phyloP scores from a whole-genome alignment of 768 basidiomycete species.

The Russula dissimulans region DNA sequence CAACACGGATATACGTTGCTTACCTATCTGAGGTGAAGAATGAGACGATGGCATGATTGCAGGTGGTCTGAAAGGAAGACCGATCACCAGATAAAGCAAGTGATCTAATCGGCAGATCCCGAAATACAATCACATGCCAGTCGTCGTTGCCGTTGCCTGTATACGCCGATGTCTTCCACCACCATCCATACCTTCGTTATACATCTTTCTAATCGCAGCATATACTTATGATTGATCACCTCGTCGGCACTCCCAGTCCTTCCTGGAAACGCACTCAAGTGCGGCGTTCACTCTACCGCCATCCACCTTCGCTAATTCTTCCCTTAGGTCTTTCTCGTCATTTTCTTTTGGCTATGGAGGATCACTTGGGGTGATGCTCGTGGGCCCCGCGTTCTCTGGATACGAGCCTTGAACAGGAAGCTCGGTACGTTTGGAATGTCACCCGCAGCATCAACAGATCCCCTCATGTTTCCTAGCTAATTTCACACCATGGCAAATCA shows the following conservation, averaged over 20 bases:
- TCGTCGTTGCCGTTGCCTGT: no score
- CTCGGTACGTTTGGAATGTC: slow-evolving; percentile 40
- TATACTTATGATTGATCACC: slow-evolving; percentile 79
- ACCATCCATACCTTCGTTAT: not conserved
- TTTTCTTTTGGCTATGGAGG: slow-evolving; percentile 86
- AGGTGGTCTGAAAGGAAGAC: not conserved
- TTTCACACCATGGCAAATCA: slow-evolving; percentile 96
- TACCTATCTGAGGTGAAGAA: slow-evolving; percentile 38
- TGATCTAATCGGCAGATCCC: no score
- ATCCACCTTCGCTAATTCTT: slow-evolving; percentile 1
- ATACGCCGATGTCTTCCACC: not conserved
- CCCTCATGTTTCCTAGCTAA: slow-evolving; percentile 31
- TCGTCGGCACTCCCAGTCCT: slow-evolving; percentile 78
- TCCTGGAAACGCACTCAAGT: slow-evolving; percentile 88
- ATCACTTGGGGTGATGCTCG: slow-evolving; percentile 54
- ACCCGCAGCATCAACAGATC: not conserved
- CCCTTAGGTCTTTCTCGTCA: slow-evolving; percentile 74
- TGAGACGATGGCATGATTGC: not conserved
- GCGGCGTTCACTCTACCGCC: slow-evolving; percentile 13
- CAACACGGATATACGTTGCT: slow-evolving; percentile 9
- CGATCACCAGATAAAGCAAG: not conserved
- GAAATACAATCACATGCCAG: no score
- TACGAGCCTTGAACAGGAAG: slow-evolving; percentile 47
- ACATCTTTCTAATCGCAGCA: not conserved
- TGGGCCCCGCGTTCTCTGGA: slow-evolving; percentile 60